Conservation (phyloP, 1,139 yeast genomes). For the Yamadazyma jaroonii region DNA sequence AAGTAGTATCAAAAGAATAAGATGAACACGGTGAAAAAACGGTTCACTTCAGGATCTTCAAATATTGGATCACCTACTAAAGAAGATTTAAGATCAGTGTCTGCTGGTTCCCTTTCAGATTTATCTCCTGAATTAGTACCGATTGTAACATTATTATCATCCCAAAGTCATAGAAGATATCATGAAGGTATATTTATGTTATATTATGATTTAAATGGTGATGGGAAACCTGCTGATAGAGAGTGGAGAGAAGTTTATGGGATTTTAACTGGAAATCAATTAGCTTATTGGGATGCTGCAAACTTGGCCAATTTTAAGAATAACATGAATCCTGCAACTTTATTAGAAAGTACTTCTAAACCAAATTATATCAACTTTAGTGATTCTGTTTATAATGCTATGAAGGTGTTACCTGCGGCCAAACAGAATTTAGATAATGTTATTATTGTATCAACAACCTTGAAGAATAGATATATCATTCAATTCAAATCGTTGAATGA, state of each 20-base stretch:
- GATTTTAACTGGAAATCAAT: slow-evolving; percentile 82
- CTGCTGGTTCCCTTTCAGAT: slow-evolving; percentile 14
- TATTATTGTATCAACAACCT: slow-evolving; percentile 83
- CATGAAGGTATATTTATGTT: slow-evolving; percentile 74
- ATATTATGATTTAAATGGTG: slow-evolving; percentile 69
- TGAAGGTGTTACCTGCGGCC: slow-evolving; percentile 58
- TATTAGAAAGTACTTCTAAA: slow-evolving; percentile 56
- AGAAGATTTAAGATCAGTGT: slow-evolving; percentile 9
- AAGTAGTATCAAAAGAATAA: neutral
- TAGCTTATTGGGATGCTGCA: slow-evolving; percentile 91
- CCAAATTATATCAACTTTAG: slow-evolving; percentile 92
- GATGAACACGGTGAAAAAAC: slow-evolving; percentile 22
- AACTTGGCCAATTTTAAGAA: slow-evolving; percentile 54
- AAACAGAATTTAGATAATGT: slow-evolving; percentile 70
- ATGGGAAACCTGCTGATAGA: slow-evolving; percentile 81
- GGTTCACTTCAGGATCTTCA: slow-evolving; percentile 17
- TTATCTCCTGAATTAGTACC: slow-evolving; percentile 72
- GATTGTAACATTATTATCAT: slow-evolving; percentile 66
- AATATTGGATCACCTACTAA: slow-evolving; percentile 13
- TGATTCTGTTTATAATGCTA: slow-evolving; percentile 83
- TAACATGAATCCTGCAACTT: slow-evolving; percentile 42
- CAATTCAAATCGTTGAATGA: slow-evolving; percentile 66
- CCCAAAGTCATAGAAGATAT: slow-evolving; percentile 72
- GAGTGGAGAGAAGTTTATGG: slow-evolving; percentile 94
- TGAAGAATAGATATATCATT: slow-evolving; percentile 79